A percentile compares a stretch with the other conserved stretches of the same genome.
Evolutionary conservation across 805 yeast species (phyloP).

Genomic region (Saccharomycopsis capsularis): DNA sequence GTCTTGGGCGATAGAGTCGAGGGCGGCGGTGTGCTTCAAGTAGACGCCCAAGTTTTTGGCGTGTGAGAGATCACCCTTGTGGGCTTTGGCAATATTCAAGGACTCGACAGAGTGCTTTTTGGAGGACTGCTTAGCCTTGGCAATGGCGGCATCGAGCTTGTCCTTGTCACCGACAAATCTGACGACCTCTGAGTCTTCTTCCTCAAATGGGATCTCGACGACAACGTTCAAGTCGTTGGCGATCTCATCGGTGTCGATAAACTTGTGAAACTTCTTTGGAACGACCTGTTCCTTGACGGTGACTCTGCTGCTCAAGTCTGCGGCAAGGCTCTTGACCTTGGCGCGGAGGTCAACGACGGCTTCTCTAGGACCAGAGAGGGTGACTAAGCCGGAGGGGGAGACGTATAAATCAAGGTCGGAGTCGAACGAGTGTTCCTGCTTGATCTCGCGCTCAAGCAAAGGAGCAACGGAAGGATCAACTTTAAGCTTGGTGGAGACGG

Average conservation of each 20-base stretch:
- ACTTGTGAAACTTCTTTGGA: slow-evolving; percentile 63
- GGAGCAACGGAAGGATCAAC: slow-evolving; percentile 34
- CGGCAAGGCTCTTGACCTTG: slow-evolving; percentile 39
- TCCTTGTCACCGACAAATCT: slow-evolving; percentile 58
- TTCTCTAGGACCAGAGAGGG: slow-evolving; percentile 67
- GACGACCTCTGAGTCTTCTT: slow-evolving; percentile 39
- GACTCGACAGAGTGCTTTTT: slow-evolving; percentile 53
- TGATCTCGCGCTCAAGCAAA: slow-evolving; percentile 27
- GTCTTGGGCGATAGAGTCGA: slow-evolving; percentile 35
- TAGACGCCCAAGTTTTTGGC: slow-evolving; percentile 69
- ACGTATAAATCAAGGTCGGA: slow-evolving; percentile 25
- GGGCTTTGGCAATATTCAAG: slow-evolving; percentile 83
- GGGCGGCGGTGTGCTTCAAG: slow-evolving; percentile 46
- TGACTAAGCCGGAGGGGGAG: slow-evolving; percentile 38
- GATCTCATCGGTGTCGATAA: slow-evolving; percentile 51
- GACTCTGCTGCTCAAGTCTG: slow-evolving; percentile 38
- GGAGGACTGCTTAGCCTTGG: slow-evolving; percentile 52
- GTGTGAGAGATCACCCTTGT: slow-evolving; percentile 69
- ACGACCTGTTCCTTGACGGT: slow-evolving; percentile 51
- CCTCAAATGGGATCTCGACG: slow-evolving; percentile 46
- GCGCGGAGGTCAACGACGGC: slow-evolving; percentile 50
- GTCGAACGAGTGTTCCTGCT: slow-evolving; percentile 11
- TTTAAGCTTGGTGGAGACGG: slow-evolving; percentile 42
- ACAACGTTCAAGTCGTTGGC: slow-evolving; percentile 49
- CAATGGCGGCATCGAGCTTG: slow-evolving; percentile 55